Conservation (phyloP, 2,329 filamentous ascomycete species). For the Aspergillus sp. region DNA sequence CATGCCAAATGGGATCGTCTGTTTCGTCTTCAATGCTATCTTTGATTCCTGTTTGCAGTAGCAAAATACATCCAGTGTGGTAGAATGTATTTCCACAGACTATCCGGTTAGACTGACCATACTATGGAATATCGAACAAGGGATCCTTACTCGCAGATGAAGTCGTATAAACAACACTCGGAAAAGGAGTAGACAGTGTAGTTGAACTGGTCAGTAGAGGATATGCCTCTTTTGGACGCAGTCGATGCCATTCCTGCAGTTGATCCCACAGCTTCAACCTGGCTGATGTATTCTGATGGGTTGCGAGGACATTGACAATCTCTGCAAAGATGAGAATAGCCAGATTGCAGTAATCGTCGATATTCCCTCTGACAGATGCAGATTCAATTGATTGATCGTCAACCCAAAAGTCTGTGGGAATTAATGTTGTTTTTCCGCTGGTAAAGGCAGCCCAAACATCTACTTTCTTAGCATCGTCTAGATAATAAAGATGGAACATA, state of each 20-base stretch:
- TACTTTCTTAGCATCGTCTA: not conserved
- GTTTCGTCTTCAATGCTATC: too few relatives aligned
- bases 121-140: not conserved
- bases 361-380: slow-evolving; percentile 4
- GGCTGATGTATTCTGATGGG: not conserved
- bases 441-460: slow-evolving; percentile 11
- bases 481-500: not conserved
- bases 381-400: slow-evolving; percentile 7
- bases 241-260: slow-evolving; percentile 3
- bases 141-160: slow-evolving; percentile 5
- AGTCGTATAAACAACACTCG: slow-evolving; percentile 1
- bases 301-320: slow-evolving; percentile 8
- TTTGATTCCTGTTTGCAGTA: slow-evolving; percentile 5
- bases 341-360: slow-evolving; percentile 12
- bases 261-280: slow-evolving; percentile 1
- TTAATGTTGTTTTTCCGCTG: slow-evolving; percentile 7
- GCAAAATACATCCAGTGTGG: slow-evolving; percentile 11
- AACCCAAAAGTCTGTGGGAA: slow-evolving; percentile 10
- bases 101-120: not conserved
- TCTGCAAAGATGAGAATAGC: slow-evolving; percentile 7
- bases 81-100: slow-evolving; percentile 14
- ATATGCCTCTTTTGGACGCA: slow-evolving; percentile 3
- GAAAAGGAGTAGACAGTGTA: not conserved
- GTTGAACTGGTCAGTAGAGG: slow-evolving; percentile 2
- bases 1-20: slow-evolving; percentile 6